Conservation (phyloP, 208 protist species). For the Strigomonas culicis region DNA sequence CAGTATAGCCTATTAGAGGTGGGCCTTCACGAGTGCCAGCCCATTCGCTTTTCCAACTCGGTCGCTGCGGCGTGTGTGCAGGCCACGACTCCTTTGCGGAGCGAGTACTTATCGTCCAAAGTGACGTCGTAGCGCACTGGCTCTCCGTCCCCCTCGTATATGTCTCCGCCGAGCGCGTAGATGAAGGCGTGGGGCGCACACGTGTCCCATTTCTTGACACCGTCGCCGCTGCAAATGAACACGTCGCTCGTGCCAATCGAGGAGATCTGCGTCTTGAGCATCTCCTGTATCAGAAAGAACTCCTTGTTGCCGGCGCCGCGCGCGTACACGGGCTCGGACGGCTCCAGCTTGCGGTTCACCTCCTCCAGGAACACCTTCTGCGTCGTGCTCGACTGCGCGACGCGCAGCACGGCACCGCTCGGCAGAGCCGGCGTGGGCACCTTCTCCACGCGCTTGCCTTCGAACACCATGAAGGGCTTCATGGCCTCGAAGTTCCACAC, state of each 20-base stretch:
- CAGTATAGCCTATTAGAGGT: too few species aligned
- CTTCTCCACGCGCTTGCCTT: conserved; percentile 22
- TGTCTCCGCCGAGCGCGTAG: conserved; percentile 47
- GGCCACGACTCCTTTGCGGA: conserved; percentile 38
- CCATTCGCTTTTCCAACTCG: conserved; percentile 16
- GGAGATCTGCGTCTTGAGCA: conserved; percentile 11
- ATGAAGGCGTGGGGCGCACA: conserved; percentile 75
- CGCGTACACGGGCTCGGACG: conserved; percentile 15
- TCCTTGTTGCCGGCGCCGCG: conserved; percentile 60
- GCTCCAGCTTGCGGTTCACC: conserved; percentile 22
- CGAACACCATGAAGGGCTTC: conserved; percentile 38
- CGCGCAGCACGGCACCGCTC: conserved; percentile 8
- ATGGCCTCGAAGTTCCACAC: conserved; percentile 27
- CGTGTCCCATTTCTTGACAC: conserved; percentile 79
- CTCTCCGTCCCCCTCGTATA: conserved; percentile 29
- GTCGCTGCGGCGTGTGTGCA: conserved; percentile 19
- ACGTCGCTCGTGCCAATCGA: conserved; percentile 24
- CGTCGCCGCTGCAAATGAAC: conserved; percentile 46
- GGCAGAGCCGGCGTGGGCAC: not conserved
- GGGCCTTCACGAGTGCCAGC: not conserved
- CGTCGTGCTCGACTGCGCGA: conserved; percentile 42
- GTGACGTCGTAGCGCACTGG: conserved; percentile 29
- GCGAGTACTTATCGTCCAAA: conserved; percentile 11
- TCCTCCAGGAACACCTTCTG: conserved; percentile 25
- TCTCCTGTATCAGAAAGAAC: conserved; percentile 33